Conservation (phyloP, 768 basidiomycete genomes). For the Lentinula guzmanii region DNA sequence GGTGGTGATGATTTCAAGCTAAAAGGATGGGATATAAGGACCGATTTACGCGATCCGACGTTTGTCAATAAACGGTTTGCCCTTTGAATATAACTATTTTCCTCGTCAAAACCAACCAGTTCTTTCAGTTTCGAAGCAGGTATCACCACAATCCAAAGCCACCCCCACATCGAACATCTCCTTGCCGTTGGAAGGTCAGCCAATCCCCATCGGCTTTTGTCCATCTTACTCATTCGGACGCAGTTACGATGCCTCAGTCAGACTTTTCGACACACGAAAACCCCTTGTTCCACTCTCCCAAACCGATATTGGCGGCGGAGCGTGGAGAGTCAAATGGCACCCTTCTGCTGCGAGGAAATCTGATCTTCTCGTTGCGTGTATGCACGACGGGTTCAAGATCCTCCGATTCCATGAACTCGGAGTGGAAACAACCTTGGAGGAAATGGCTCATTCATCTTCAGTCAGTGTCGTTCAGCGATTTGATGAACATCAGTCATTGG, state of each 20-base stretch:
- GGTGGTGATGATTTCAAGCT: slow-evolving; percentile 91
- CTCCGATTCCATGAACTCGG: slow-evolving; percentile 37
- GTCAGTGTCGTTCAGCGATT: slow-evolving; percentile 51
- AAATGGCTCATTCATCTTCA: not conserved
- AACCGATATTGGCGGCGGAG: slow-evolving; percentile 76
- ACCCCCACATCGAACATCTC: slow-evolving; percentile 73
- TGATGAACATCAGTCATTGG: slow-evolving; percentile 74
- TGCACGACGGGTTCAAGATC: slow-evolving; percentile 97
- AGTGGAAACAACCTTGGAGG: not conserved
- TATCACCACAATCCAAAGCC: slow-evolving; percentile 83
- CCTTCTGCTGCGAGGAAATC: slow-evolving; percentile 57
- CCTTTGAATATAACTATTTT: not conserved
- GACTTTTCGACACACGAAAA: slow-evolving; percentile 78
- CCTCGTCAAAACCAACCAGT: not conserved
- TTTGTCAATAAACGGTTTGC: slow-evolving; percentile 69
- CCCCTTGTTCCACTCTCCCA: slow-evolving; percentile 48
- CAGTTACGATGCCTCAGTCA: slow-evolving; percentile 82
- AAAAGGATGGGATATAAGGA: slow-evolving; percentile 87
- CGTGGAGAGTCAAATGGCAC: slow-evolving; percentile 97
- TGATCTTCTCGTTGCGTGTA: slow-evolving; percentile 89
- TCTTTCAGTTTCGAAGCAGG: slow-evolving; percentile 79
- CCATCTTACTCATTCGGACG: not conserved
- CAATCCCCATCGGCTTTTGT: not conserved
- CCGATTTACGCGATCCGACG: slow-evolving; percentile 50
- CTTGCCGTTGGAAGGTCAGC: slow-evolving; percentile 87